phyloP scores from a whole-genome alignment of 768 basidiomycete genomes.

The Tulasnella sp. region DNA sequence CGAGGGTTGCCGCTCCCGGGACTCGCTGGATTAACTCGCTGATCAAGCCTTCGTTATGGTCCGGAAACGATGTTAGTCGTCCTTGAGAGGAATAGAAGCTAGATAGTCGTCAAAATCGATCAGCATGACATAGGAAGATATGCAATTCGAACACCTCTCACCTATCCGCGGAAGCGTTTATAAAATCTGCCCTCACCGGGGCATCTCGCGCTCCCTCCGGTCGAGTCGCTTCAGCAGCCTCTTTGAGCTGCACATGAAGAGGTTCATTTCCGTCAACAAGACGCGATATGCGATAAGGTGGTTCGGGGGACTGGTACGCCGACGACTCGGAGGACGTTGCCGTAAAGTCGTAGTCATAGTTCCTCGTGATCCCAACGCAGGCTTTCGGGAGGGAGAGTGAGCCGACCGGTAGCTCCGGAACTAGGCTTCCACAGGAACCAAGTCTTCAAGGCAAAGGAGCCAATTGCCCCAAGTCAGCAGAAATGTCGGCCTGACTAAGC shows the following conservation, averaged over 20 bases:
- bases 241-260: slow-evolving; percentile 1
- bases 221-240: not conserved
- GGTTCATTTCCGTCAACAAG: slow-evolving; percentile 35
- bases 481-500: not conserved
- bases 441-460: slow-evolving; percentile 38
- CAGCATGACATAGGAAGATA: not conserved
- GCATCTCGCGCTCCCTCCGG: slow-evolving; percentile 36
- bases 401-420: slow-evolving; percentile 56
- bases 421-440: slow-evolving; percentile 72
- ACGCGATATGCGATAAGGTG: slow-evolving; percentile 60
- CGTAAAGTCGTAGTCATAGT: slow-evolving; percentile 68
- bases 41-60: slow-evolving; percentile 60
- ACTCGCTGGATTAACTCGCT: slow-evolving; percentile 45
- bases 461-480: not conserved
- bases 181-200: slow-evolving; percentile 36
- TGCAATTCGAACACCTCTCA: slow-evolving; percentile 28
- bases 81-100: slow-evolving; percentile 88
- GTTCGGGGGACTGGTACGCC: slow-evolving; percentile 18
- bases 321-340: slow-evolving; percentile 23
- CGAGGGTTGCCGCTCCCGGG: slow-evolving; percentile 54
- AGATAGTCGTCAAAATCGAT: not conserved
- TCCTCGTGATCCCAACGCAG: slow-evolving; percentile 60
- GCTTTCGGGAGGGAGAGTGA: slow-evolving; percentile 64
- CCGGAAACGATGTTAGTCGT: slow-evolving; percentile 70
- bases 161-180: slow-evolving; percentile 83